phyloP scores from a whole-genome alignment of 208 protist species.

The Crithidia mellificae region DNA sequence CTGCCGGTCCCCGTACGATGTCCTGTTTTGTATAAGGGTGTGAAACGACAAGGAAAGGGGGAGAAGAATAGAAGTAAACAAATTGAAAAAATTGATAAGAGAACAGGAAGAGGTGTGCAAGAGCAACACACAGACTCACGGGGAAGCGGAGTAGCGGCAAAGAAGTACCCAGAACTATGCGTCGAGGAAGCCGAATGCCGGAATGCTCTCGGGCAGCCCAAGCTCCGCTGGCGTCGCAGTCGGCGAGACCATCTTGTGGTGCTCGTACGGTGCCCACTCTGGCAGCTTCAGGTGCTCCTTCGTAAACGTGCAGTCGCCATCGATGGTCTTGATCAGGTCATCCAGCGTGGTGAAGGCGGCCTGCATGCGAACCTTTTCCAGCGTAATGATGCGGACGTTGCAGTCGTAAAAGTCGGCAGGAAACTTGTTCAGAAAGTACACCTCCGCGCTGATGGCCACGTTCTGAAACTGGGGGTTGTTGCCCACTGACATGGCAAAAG shows the following conservation, averaged over 20 bases:
- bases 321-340: slow-evolving; percentile 75
- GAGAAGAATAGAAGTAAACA: too few relatives aligned
- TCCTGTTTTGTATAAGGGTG: too few relatives aligned
- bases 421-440: slow-evolving; percentile 89
- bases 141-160: not conserved
- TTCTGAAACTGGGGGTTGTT: slow-evolving; percentile 91
- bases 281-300: slow-evolving; percentile 33
- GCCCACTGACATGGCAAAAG: slow-evolving; percentile 88
- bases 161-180: not conserved
- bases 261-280: slow-evolving; percentile 27
- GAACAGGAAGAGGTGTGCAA: not conserved
- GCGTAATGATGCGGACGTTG: slow-evolving; percentile 63
- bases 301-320: slow-evolving; percentile 57
- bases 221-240: slow-evolving; percentile 6
- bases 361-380: slow-evolving; percentile 65
- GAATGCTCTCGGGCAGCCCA: slow-evolving; percentile 3
- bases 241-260: slow-evolving; percentile 50
- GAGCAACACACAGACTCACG: slow-evolving; percentile 1
- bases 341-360: slow-evolving; percentile 77
- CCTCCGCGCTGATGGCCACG: slow-evolving; percentile 72
- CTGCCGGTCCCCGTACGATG: too few relatives aligned
- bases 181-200: slow-evolving; percentile 27
- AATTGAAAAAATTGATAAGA: not conserved
- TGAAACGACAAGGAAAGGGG: too few relatives aligned
- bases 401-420: slow-evolving; percentile 86